Evolutionary conservation across 129 eudicot species (phyloP).

Genomic region (Tagetes patula): DNA sequence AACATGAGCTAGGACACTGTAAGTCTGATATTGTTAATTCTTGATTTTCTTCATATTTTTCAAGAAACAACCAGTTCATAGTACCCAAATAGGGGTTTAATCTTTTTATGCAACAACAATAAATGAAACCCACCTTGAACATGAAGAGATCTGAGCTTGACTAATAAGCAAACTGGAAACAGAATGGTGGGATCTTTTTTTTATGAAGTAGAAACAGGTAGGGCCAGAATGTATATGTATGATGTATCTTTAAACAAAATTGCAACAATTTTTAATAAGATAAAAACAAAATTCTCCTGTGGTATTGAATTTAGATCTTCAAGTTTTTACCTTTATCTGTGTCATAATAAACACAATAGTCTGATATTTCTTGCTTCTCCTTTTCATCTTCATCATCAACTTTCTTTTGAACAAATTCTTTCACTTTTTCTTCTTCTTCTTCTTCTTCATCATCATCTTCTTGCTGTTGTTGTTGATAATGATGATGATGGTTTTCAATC

Average conservation of each 20-base stretch:
- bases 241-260: neutral
- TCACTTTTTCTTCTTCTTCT: conserved; percentile 1
- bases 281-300: neutral
- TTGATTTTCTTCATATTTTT: neutral
- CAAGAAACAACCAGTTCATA: neutral
- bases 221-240: conserved; percentile 13
- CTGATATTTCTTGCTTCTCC: conserved; percentile 17
- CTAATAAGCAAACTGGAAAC: neutral
- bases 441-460: conserved; percentile 13
- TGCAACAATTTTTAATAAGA: neutral
- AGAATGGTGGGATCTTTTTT: neutral
- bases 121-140: conserved; percentile 22
- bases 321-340: conserved; percentile 29
- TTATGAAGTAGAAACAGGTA: conserved; percentile 11
- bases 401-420: conserved; percentile 12
- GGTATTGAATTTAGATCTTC: conserved; percentile 12
- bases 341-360: conserved; percentile 35
- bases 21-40: neutral
- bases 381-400: conserved; percentile 15
- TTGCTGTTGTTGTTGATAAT: neutral
- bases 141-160: conserved; percentile 10
- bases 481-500: no score
- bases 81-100: neutral
- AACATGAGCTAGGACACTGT: conserved; percentile 16
- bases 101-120: neutral